phyloP scores from a whole-genome alignment of 805 yeast genomes.

The Wickerhamomyces strasburgensis region DNA sequence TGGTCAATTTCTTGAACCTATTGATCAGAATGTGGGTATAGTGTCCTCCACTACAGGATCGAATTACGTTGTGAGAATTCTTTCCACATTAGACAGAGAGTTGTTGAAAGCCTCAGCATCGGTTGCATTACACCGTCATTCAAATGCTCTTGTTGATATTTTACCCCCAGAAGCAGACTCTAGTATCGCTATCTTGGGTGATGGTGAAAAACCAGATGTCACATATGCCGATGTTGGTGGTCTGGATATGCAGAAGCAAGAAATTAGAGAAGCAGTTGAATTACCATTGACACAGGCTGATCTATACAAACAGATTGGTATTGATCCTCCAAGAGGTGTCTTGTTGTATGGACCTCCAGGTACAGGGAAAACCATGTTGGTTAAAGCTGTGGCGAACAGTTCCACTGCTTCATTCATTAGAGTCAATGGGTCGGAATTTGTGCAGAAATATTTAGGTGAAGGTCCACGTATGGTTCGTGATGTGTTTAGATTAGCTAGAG shows the following conservation, averaged over 20 bases:
- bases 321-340: constrained; percentile 98
- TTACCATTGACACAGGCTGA: constrained; percentile 95
- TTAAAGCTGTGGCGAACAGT: constrained; percentile 96
- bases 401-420: constrained; percentile 95
- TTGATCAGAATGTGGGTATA: constrained; percentile 93
- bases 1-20: constrained; percentile 97
- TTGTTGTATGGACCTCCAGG: constrained; percentile 99
- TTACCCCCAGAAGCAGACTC: constrained; percentile 99
- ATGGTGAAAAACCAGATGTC: constrained; percentile 87
- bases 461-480: constrained; percentile 99
- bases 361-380: constrained; percentile 98
- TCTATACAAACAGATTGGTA: constrained; percentile 93
- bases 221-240: constrained; percentile 99
- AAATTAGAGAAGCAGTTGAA: constrained; percentile 97
- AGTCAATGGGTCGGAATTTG: constrained; percentile 97
- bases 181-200: constrained; percentile 89
- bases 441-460: constrained; percentile 96
- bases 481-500: constrained; percentile 94
- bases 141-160: constrained; percentile 95
- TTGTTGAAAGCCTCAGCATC: constrained; percentile 90
- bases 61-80: constrained; percentile 90
- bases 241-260: constrained; percentile 98
- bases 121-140: constrained; percentile 97
- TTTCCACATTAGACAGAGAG: constrained; percentile 93
- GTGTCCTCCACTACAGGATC: constrained; percentile 98